Conservation (phyloP, 495 filamentous ascomycete species). For the Penicillium desertorum region DNA sequence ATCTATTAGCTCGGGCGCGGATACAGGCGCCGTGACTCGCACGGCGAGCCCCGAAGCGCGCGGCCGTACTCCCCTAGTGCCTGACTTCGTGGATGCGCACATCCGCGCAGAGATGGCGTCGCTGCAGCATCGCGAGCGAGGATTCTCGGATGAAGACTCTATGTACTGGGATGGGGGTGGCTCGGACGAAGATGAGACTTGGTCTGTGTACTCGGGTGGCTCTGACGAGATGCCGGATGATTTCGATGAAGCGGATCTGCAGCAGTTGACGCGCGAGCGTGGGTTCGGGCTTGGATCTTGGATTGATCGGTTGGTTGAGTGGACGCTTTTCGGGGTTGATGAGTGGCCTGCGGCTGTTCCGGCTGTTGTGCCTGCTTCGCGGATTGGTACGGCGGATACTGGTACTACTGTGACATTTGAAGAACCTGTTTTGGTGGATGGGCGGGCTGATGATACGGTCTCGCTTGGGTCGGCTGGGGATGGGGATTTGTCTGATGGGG, state of each 20-base stretch:
- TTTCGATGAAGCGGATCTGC: constrained; percentile 46
- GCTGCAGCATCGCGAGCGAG: constrained; percentile 26
- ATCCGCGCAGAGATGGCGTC: constrained; percentile 46
- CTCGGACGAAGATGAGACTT: constrained; percentile 3
- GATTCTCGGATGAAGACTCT: constrained; percentile 17
- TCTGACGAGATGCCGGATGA: constrained; percentile 32
- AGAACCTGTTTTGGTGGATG: constrained; percentile 12
- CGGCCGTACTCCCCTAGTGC: constrained; percentile 23
- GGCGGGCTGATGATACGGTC: constrained; percentile 13
- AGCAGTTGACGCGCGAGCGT: constrained; percentile 51
- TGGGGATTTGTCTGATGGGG: constrained; percentile 12
- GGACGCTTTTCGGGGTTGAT: constrained; percentile 74
- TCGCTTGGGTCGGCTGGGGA: constrained; percentile 10
- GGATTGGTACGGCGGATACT: constrained; percentile 53
- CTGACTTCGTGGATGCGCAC: constrained; percentile 47
- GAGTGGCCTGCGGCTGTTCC: constrained; percentile 41
- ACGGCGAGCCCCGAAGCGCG: constrained; percentile 19
- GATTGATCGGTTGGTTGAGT: constrained; percentile 72
- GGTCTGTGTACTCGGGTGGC: constrained; percentile 27
- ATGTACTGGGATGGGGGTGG: constrained; percentile 11
- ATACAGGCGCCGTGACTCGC: constrained; percentile 4
- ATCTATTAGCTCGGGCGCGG: constrained; percentile 1
- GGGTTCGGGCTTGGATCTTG: constrained; percentile 70
- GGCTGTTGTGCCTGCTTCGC: constrained; percentile 6
- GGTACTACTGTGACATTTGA: constrained; percentile 41